Base-by-base conservation (phyloP, 2,329 filamentous ascomycete genomes). In the Rhynchosporium secalis region DNA sequence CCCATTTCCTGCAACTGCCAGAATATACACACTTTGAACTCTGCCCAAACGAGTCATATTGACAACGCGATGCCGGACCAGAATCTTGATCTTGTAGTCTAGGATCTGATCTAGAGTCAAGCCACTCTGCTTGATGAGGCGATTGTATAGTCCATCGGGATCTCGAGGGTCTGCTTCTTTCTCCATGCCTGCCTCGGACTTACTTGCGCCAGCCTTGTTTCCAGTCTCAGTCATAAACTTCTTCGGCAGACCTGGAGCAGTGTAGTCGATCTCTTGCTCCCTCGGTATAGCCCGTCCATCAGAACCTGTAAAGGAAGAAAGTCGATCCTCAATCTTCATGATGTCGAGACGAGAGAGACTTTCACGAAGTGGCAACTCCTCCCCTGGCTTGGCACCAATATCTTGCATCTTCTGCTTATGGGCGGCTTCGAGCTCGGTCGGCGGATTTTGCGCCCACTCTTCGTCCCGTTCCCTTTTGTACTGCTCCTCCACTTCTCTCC, bases 11-110 rank as follows among this genome's bases (percentile, higher is more conserved):
- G 92, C 93, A 69, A 97, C 87, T 46, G 87, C 87, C 65, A 98
- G 78, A 70, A 86, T 82, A 72, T 94, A 96, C 46, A 82, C 72
- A 75, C 88, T 91, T 69, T 83, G 83, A 63, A 99, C 88, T 82
- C 98, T 99, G 74, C 95, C 95, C 77, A 99, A 86, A 80, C 94
- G 90, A 28, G 95, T 98, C 82, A 98, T 94, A 78, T 99, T 98
- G 68, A 85, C 81, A 63, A 99, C 95, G 46, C 78, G 77, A 72
- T 94, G 90, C 4, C 74, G 73, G 52, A 96, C 89, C 52, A 99
- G 78, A 54, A 83, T 81, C 82, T 96, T 96, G 67, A 84, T 78
- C 62, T 84, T 80, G 63, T 96, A 74, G 4, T 73, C 68, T 52
- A 81, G 67, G 68, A 88, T 81, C 29, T 86, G 76, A 56, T 72